Evolutionary conservation across 208 protist species (phyloP), one percentile per base, ranked within the genome.

Genomic region (Sergeia podlipaevii): DNA sequence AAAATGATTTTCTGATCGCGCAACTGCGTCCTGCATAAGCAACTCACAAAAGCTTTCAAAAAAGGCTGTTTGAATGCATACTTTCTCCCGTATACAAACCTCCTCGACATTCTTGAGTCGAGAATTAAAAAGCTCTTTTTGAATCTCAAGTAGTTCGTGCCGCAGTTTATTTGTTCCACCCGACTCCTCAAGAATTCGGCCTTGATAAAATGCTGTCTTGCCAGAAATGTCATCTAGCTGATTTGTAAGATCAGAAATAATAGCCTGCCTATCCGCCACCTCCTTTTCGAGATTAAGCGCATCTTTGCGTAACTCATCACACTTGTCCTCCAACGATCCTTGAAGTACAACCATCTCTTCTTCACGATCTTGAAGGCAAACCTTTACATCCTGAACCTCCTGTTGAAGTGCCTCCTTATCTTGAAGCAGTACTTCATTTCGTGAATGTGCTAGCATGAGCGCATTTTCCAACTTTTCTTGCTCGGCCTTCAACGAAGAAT

Each of bases 211-310:
- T 10, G 73, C 58, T 47, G 77, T 85, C 42, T 70, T 88, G 20
- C 73, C 68, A 37, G 72, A 84, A 1, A 71, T 71, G 10, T 71
- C 64, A 43, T 65, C 65, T 11, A 91, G 60, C 42, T 91, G 79
- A 7, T 67, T 62, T 15, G 80, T 85, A 17, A 93, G 54, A 23
- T 75, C 67, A n/a, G 77, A 73, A 28, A 93, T 85, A 20, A 93
- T 62, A 3, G 46, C 15, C 32, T 87, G 80, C 18, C 75, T 62
- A 20, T 48, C 74, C 7, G 30, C 47, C 8, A 88, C 71, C 21
- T 89, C 80, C 8, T 64, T 56, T 29, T 84, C 68, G 27, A 84
- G 67, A 36, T 63, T 69, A 27, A 27, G 49, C 15, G 84, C 45
- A 45, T 88, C 78, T 2, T 48, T 13, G 28, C 46, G 42, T 11